A percentile compares a stretch with the other conserved stretches of the same genome.
These are phyloP conservation scores for Colletotrichum limetticola DNA, from an alignment of 2,329 filamentous ascomycete genomes.

Conservation along the genomic window DNA sequence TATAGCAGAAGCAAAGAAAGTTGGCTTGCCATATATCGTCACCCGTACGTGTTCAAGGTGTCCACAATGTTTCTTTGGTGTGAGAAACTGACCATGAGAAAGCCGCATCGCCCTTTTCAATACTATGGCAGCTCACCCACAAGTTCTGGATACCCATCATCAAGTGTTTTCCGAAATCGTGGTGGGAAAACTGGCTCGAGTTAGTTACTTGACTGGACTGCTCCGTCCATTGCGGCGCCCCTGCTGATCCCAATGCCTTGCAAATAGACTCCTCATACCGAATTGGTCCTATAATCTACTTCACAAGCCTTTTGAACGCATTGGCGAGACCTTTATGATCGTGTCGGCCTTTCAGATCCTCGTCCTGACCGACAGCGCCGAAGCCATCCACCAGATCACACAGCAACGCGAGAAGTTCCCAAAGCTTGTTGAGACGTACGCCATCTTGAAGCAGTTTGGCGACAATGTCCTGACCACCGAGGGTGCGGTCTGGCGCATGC, in stretches of 20 bases:
- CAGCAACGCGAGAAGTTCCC: constrained; percentile 76
- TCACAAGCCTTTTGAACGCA: constrained; percentile 66
- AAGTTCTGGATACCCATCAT: constrained; percentile 66
- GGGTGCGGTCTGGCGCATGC: constrained; percentile 75
- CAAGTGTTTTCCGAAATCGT: constrained; percentile 62
- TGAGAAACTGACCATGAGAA: neutral
- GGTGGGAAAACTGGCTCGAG: constrained; percentile 69
- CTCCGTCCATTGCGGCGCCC: neutral
- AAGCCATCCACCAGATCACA: constrained; percentile 73
- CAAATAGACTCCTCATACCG: constrained; percentile 61
- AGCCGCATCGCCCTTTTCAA: constrained; percentile 62
- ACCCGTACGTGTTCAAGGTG: constrained; percentile 55
- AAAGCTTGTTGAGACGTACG: constrained; percentile 71
- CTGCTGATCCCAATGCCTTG: constrained; percentile 29
- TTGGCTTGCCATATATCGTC: constrained; percentile 63
- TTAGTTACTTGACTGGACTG: constrained; percentile 49
- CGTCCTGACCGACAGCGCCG: constrained; percentile 70
- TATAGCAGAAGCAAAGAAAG: constrained; percentile 60
- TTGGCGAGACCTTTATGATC: constrained; percentile 73
- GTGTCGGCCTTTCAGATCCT: constrained; percentile 66
- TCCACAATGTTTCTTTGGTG: too few species aligned
- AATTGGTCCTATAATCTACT: constrained; percentile 70
- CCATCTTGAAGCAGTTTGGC: constrained; percentile 67
- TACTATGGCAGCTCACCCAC: constrained; percentile 66
- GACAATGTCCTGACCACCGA: constrained; percentile 78